Percentiles rank a stretch among this genome's conserved stretches.
Conservation (phyloP, 2,329 filamentous ascomycete species). For the Epichloe uncinata region DNA sequence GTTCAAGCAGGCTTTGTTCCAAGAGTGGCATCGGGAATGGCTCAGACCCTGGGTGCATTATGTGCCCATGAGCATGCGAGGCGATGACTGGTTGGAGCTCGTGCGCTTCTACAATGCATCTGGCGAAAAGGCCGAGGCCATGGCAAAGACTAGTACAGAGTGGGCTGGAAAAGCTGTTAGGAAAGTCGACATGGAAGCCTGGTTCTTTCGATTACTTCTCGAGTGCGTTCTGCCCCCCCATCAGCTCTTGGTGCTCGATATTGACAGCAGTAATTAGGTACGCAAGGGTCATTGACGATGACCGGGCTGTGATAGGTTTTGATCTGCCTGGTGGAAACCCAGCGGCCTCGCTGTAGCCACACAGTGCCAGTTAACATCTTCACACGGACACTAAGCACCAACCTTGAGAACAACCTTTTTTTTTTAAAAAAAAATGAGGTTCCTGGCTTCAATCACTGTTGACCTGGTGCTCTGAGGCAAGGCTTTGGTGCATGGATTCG, state of each 20-base stretch:
- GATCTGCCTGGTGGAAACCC: conserved; percentile 11
- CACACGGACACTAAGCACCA: not conserved
- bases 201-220: conserved; percentile 53
- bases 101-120: conserved; percentile 54
- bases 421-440: no score
- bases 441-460: no score
- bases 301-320: conserved; percentile 46
- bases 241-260: not conserved
- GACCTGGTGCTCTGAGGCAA: no score
- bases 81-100: conserved; percentile 76
- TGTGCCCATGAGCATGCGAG: conserved; percentile 67
- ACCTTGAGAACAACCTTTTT: no score
- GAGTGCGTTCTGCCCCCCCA: conserved; percentile 36
- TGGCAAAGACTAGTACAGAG: conserved; percentile 51
- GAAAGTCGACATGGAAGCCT: conserved; percentile 58
- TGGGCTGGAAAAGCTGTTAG: conserved; percentile 62
- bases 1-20: conserved; percentile 82
- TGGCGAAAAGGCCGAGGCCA: conserved; percentile 45
- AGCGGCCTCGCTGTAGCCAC: no score
- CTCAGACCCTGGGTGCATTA: conserved; percentile 87
- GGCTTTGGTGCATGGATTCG: no score
- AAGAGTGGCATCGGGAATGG: conserved; percentile 95
- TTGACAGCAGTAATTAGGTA: conserved; percentile 29
- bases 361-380: not conserved
- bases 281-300: conserved; percentile 50